Evolutionary conservation across 2,329 filamentous ascomycete species (phyloP), one percentile per base, ranked within the genome.

Genomic region (Talaromyces verruculosus): DNA sequence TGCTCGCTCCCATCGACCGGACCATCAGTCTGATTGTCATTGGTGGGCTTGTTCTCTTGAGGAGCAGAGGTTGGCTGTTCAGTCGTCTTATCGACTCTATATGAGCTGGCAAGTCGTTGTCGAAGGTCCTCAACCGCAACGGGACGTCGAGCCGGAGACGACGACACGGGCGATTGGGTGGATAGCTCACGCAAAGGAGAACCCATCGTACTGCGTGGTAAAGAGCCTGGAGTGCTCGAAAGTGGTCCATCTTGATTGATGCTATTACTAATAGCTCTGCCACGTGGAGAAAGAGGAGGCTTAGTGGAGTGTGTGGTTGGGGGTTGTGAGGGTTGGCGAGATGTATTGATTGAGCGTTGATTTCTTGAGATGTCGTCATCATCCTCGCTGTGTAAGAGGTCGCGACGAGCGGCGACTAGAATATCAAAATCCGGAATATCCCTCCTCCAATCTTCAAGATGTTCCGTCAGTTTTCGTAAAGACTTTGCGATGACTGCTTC

Each of bases 361-460:
- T 71, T 68, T 8, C 70, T 69, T 28, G 39, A 57, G 11, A 76
- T 72, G 6, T 74, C 73, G 5, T 73, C 71, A 58, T 79, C 65
- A n/a, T 78, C 74, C 6, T 74, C 74, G 6, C 73, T 71, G 57
- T 79, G 77, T 4, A 80, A 72, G 1, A 80, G 65, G 57, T 79
- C 75, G 13, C 75, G 73, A 83, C 87, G 76, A 84, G 88, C 77
- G 84, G 88, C 74, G 3, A 93, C 80, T 2, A 93, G 82, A 43
- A 90, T 87, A 61, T 92, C 88, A 73, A 93, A 93, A 43, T 91
- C 86, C 0, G 89, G 87, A 6, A 93, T 84, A 5, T 86, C 84
- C 57, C 82, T 80, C 63, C 87, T 85, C 80, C 89, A 92, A 1
- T 80, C 79, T 15, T 81, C 77, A 13, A 91, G 84, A 73, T 92